phyloP scores from a whole-genome alignment of 2,329 filamentous ascomycete species.

The Hypomyces perniciosus region DNA sequence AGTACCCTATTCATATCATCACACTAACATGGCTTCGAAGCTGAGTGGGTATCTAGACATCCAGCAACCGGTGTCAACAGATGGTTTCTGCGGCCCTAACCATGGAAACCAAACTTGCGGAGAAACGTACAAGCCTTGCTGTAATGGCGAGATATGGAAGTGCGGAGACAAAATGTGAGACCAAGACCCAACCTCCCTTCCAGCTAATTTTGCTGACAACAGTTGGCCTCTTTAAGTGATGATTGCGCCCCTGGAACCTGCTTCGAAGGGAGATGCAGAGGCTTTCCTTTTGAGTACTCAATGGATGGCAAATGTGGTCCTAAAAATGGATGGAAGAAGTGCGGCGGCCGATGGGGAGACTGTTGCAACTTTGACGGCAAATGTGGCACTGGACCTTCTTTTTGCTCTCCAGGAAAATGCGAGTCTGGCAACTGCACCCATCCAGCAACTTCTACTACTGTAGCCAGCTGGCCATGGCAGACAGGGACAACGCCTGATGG shows the following conservation, averaged over 20 bases:
- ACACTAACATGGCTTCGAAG: no score
- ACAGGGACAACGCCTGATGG: no score
- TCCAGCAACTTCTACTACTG: no score
- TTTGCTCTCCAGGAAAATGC: no score
- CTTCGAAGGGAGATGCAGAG: constrained; percentile 27
- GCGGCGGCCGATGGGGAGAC: constrained; percentile 25
- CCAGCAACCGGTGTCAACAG: constrained; percentile 19
- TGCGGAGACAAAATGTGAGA: constrained; percentile 24
- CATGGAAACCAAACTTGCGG: constrained; percentile 28
- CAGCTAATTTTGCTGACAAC: not conserved
- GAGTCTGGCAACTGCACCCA: no score
- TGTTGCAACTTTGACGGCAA: no score
- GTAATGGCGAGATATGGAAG: constrained; percentile 26
- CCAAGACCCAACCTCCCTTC: not conserved
- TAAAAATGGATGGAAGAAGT: constrained; percentile 26
- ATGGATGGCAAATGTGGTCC: constrained; percentile 22
- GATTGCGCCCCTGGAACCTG: constrained; percentile 29
- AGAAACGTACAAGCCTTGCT: constrained; percentile 25
- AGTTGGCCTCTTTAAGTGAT: constrained; percentile 14
- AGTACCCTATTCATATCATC: constrained; percentile 9
- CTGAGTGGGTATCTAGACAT: constrained; percentile 16
- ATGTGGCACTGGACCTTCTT: no score
- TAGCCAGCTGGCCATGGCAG: no score
- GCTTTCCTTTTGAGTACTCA: constrained; percentile 6
- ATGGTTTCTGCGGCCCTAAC: constrained; percentile 26